Evolutionary conservation across 106 monocot species (phyloP).

Genomic region (Triglochin maritima): DNA sequence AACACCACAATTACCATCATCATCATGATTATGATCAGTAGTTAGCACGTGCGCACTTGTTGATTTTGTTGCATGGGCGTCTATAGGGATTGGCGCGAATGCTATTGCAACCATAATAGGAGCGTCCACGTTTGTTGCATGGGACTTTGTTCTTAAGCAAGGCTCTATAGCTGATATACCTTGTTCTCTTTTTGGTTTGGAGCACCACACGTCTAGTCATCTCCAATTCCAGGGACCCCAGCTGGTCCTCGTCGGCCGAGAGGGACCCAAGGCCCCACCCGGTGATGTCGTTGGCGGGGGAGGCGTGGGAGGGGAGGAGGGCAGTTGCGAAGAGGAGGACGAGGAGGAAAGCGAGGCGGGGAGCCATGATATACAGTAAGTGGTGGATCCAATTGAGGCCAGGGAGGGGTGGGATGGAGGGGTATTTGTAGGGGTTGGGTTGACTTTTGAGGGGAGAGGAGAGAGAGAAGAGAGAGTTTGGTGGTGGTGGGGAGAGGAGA

Average conservation of each 20-base stretch:
- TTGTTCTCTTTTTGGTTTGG: neutral
- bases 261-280: conserved; percentile 12
- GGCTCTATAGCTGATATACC: conserved; percentile 30
- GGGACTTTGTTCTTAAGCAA: conserved; percentile 21
- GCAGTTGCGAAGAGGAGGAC: neutral
- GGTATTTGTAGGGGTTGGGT: neutral
- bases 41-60: conserved; percentile 21
- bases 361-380: conserved; percentile 4
- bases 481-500: neutral
- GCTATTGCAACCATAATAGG: conserved; percentile 33
- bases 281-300: neutral
- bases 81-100: conserved; percentile 35
- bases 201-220: conserved; percentile 15
- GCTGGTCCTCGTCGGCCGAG: conserved; percentile 17
- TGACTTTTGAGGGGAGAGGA: neutral
- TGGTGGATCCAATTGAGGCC: conserved; percentile 1
- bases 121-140: conserved; percentile 30
- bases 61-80: conserved; percentile 41
- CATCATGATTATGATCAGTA: neutral
- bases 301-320: neutral
- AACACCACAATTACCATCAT: neutral
- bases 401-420: neutral
- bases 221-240: conserved; percentile 24
- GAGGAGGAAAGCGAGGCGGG: conserved; percentile 9
- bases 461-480: neutral